Evolutionary conservation across 192 early-diverging fungal genomes (phyloP), one percentile per base, ranked within the genome.

Genomic region (Lobosporangium transversale): DNA sequence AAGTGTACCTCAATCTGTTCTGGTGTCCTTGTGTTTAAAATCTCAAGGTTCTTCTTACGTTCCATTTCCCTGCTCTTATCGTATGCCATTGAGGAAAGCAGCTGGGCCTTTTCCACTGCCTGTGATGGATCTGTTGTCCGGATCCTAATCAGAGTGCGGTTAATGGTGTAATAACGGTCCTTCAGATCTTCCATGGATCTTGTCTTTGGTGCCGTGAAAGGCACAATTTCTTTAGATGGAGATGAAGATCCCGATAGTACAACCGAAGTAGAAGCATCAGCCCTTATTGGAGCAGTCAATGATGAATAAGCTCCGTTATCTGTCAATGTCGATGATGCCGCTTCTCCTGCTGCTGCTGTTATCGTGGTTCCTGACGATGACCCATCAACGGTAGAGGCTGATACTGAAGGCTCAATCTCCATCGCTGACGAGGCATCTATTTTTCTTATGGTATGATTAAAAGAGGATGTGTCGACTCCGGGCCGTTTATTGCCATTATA

Each of bases 121-220:
- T 79, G 78, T 23, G 60, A 58, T 9, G 55, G 30, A 31, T 75
- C 55, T 27, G 48, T 56, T 58, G 40, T 66, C 27, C 94, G 85
- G 14, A 79, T 71, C 60, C 85, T 81, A 30, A 88, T 82, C n/a
- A 98, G 70, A 31, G 80, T 88, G 17, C 85, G 83, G 14, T 83
- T 80, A 3, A 97, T 85, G 14, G 68, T 64, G 54, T 93, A 97
- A 74, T 94, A 97, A 15, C 96, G 82, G 61, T 93, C 91, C 78
- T 95, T 95, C 30, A 98, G 59, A 32, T 98, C 96, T 86, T 85
- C 83, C 81, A 88, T 85, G 11, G 81, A 68, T 36, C 84, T 60
- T 10, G 52, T 55, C 36, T 81, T 81, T 20, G 63, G 40, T 14
- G 68, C 58, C 24, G 58, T 56, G n/a, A 32, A 62, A 27, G 10